Evolutionary conservation across 345 rosid species (phyloP).

Genomic region (Mercurialis annua): DNA sequence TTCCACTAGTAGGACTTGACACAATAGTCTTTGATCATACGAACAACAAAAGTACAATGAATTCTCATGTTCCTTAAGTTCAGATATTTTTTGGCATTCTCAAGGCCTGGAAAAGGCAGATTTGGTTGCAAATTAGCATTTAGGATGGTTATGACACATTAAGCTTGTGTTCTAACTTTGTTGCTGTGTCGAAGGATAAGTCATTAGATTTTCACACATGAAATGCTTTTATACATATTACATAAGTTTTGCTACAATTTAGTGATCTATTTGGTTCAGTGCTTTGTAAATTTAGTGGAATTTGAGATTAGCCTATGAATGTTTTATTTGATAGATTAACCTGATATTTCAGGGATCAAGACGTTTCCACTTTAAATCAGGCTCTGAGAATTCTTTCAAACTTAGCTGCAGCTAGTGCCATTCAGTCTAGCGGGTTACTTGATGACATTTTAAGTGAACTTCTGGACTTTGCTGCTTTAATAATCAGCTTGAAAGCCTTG

Average conservation of each 20-base stretch:
- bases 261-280: neutral
- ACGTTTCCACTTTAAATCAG: constrained; percentile 58
- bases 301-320: neutral
- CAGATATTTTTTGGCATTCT: neutral
- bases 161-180: neutral
- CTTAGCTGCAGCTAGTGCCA: constrained; percentile 71
- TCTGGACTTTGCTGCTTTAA: constrained; percentile 54
- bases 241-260: neutral
- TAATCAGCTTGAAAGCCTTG: constrained; percentile 55
- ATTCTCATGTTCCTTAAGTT: neutral
- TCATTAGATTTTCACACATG: neutral
- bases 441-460: constrained; percentile 67
- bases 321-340: constrained; percentile 15
- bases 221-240: neutral
- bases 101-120: neutral
- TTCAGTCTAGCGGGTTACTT: constrained; percentile 45
- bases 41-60: no score
- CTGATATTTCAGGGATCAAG: constrained; percentile 60
- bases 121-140: neutral
- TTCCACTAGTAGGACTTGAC: neutral
- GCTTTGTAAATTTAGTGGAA: constrained; percentile 1
- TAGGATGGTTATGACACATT: neutral
- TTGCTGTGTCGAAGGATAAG: neutral
- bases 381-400: constrained; percentile 82
- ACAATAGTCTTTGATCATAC: neutral